Evolutionary conservation across 495 filamentous ascomycete species (phyloP), one percentile per base, ranked within the genome.

Genomic region (Penicillium maclennaniae): DNA sequence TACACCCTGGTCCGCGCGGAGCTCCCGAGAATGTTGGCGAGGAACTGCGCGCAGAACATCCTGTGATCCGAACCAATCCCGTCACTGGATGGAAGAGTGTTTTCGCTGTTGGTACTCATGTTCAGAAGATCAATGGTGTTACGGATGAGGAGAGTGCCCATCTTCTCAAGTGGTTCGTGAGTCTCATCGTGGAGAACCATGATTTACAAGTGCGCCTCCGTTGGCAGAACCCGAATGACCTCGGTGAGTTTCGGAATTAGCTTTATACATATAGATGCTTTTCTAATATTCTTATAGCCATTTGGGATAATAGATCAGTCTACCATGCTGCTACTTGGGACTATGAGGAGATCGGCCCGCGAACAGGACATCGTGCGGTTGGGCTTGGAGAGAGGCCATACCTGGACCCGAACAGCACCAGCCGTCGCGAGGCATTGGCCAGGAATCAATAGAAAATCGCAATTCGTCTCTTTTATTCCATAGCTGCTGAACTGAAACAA

Each of bases 21-120:
- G 73, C 81, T 0, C 88, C 87, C 0, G 81, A 84, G 61, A 92
- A 92, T 61, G 67, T 79, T 0, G 89, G 86, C 40, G 73, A 74
- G 3, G 72, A 79, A 12, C 70, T 92, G 4, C 76, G 69, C 20
- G 84, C 87, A 4, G 68, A 82, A 14, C 87, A 92, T 65, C 85
- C 87, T 0, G 81, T 91, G 2, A 72, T 91, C 23, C 84, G 89
- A 8, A 91, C 87, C n/a, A 89, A 92, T 64, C 88, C 89, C 5
- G 85, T 91, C 1, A 91, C 89, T 0, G 89, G 89, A 1, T 92
- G 89, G 87, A 90, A 88, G 73, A 76, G 69, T 36, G 69, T 93
- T 26, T 92, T 87, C 56, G 83, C 80, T 0, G 76, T 86, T 10
- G 85, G 84, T 19, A 66, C 65, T 4, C 83, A 87, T 67, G 71